phyloP scores from a whole-genome alignment of 306 rosid genomes.

The Malus asiatica region DNA sequence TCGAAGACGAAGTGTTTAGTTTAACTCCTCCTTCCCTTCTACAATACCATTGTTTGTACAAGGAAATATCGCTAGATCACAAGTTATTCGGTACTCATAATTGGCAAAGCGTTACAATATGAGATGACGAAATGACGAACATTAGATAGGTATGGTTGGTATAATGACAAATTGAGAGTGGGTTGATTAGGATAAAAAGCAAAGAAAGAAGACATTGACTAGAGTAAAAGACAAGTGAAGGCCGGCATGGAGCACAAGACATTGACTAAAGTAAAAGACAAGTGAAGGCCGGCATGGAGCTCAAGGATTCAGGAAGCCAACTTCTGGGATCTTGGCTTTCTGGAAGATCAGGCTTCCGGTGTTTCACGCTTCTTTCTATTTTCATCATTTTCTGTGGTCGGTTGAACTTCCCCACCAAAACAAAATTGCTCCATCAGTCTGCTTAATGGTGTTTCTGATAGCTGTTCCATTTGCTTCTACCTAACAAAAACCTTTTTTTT shows the following conservation, averaged over 20 bases:
- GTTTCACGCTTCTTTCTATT: neutral
- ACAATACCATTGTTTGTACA: too few species aligned
- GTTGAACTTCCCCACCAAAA: neutral
- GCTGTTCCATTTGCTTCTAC: neutral
- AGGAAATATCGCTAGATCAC: too few species aligned
- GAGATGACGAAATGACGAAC: too few species aligned
- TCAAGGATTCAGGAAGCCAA: too few species aligned
- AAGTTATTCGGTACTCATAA: too few species aligned
- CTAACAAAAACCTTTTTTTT: neutral
- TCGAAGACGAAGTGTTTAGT: too few species aligned
- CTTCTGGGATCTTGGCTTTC: neutral
- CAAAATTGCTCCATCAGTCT: neutral
- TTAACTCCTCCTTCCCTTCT: too few species aligned
- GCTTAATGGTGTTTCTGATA: too few species aligned
- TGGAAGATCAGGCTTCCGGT: neutral
- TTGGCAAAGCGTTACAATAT: too few species aligned
- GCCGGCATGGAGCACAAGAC: too few species aligned
- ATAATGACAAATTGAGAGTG: neutral
- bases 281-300: neutral
- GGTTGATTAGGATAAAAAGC: too few species aligned
- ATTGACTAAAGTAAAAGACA: neutral
- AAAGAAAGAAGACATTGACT: neutral
- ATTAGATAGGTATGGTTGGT: neutral
- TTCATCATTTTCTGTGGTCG: too few species aligned
- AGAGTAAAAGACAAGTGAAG: neutral